phyloP scores from a whole-genome alignment of 2,329 filamentous ascomycete genomes.

The Aspergillus brunneoviolaceus region DNA sequence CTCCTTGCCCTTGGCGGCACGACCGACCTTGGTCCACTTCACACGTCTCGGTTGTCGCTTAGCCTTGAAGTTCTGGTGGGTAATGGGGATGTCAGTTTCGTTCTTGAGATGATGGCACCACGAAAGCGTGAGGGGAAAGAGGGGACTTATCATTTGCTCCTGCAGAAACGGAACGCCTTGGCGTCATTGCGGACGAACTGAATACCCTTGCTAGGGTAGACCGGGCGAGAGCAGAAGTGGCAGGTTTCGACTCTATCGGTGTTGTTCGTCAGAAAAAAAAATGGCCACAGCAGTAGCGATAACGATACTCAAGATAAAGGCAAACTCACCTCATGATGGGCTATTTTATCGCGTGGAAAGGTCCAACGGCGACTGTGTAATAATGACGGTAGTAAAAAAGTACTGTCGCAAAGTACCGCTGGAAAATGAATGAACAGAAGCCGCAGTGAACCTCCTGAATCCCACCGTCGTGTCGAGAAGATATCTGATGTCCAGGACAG shows the following conservation, averaged over 20 bases:
- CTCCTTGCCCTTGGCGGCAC: conserved; percentile 77
- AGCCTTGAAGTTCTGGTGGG: conserved; percentile 85
- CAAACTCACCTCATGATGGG: conserved; percentile 24
- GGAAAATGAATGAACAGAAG: neutral
- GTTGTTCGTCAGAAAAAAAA: neutral
- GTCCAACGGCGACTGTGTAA: neutral
- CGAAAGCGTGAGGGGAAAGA: neutral
- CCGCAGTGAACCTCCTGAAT: conserved; percentile 1
- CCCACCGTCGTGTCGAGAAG: conserved; percentile 9
- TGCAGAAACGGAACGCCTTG: conserved; percentile 62
- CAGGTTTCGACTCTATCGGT: conserved; percentile 57
- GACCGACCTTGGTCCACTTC: conserved; percentile 95
- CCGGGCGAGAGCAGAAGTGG: conserved; percentile 67
- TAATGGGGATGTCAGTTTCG: conserved; percentile 1
- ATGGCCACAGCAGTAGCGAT: neutral
- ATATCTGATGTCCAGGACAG: conserved; percentile 19
- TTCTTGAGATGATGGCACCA: neutral
- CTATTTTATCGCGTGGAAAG: neutral
- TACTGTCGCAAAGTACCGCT: neutral
- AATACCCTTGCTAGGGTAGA: conserved; percentile 65
- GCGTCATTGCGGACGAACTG: conserved; percentile 57
- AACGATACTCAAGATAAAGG: neutral
- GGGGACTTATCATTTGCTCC: conserved; percentile 53
- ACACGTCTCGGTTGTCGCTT: conserved; percentile 97
- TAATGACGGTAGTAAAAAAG: neutral